Conservation (phyloP, 1,284 basidiomycete species). For the Sphaerobolus stellatus region DNA sequence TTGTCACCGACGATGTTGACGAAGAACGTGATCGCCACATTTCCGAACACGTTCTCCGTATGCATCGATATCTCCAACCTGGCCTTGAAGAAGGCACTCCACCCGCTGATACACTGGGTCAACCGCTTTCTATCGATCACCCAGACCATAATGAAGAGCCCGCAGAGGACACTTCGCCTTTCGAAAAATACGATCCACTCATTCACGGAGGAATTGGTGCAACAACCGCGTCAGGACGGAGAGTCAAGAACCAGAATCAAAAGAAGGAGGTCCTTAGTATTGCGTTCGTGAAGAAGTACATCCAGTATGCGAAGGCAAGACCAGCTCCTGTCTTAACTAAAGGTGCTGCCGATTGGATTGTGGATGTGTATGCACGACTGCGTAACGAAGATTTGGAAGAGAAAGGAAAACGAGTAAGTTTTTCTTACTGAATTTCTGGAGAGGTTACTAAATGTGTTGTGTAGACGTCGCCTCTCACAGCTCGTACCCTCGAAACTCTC, state of each 20-base stretch:
- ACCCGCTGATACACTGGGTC: slow-evolving; percentile 83
- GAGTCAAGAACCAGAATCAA: no score
- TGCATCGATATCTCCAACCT: slow-evolving; percentile 96
- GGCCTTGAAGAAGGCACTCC: slow-evolving; percentile 96
- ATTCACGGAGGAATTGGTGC: slow-evolving; percentile 78
- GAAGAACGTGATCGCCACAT: slow-evolving; percentile 93
- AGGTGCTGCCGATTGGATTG: slow-evolving; percentile 93
- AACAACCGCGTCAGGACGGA: slow-evolving; percentile 58
- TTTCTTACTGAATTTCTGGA: slow-evolving; percentile 3
- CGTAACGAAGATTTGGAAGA: slow-evolving; percentile 91
- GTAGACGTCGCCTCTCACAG: slow-evolving; percentile 94
- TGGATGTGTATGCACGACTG: slow-evolving; percentile 88
- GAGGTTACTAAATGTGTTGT: not conserved
- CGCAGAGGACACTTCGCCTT: slow-evolving; percentile 79
- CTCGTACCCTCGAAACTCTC: slow-evolving; percentile 97
- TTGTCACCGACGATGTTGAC: slow-evolving; percentile 98
- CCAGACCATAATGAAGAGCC: slow-evolving; percentile 52
- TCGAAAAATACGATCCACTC: slow-evolving; percentile 96
- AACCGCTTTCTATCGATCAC: slow-evolving; percentile 83
- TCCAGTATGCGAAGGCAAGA: slow-evolving; percentile 95
- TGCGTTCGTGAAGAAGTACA: slow-evolving; percentile 96
- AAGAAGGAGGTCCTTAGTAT: slow-evolving; percentile 89
- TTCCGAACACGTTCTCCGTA: slow-evolving; percentile 95
- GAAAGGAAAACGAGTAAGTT: slow-evolving; percentile 80
- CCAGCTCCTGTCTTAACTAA: slow-evolving; percentile 85